Evolutionary conservation across 2,329 filamentous ascomycete species (phyloP), one percentile per base, ranked within the genome.

Genomic region (Xylariomycetidae sp.): DNA sequence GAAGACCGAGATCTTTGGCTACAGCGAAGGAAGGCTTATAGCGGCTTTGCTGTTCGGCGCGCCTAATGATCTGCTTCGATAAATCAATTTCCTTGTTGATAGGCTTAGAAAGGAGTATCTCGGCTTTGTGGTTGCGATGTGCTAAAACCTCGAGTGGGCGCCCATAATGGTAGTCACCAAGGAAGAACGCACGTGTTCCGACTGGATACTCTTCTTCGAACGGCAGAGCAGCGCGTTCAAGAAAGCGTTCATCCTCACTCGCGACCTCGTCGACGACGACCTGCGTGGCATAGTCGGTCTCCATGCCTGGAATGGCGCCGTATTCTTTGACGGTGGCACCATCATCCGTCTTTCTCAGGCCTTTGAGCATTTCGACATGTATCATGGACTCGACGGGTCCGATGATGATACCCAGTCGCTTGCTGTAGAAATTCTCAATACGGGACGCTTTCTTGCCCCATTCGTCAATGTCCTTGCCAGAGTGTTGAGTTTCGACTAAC

Each of bases 261-360:
- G 88, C 66, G 26, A 97, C 90, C 41, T 88, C 77, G 51, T 96
- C 88, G 11, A 98, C 90, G 31, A 97, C 72, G 13, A 86, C 80
- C 57, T 98, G 92, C 3, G 88, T 75, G n/a, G 92, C 88, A 58
- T 90, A 96, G 34, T 94, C 85, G 6, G 81, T 85, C 55, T 96
- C 88, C 53, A 92, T 73, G 28, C 90, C 90, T 3, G 82, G 80
- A 30, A 96, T 85, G 32, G 84, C 76, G 13, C 80, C 88, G 55
- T 95, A 98, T 53, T 97, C 88, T 63, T 98, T 98, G 50, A 96
- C 66, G 3, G 88, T 84, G 9, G 90, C 86, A 27, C 92, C 92
- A 22, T 90, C 82, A 40, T 96, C 88, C 1, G 85, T 94, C 69
- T 94, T 96, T 50, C 75, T 74, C 42, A 98, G 70, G 15, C 94